Percentiles rank a stretch among this genome's conserved stretches.
Conservation (phyloP, 495 filamentous ascomycete species). For the Margaritispora aquatica region DNA sequence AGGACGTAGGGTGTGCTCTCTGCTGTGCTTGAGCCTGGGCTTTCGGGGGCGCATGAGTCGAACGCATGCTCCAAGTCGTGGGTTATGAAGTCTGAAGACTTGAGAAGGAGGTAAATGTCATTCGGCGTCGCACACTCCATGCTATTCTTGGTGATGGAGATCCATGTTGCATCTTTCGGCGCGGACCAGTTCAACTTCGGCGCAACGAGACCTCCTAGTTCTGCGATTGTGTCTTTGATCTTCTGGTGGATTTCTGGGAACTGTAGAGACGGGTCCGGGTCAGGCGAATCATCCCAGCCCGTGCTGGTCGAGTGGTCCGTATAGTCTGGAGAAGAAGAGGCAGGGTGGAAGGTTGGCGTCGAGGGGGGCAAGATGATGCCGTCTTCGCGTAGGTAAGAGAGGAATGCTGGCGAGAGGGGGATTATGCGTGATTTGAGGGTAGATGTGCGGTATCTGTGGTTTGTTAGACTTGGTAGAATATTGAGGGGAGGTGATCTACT, state of each 20-base stretch:
- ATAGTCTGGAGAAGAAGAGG: conserved; percentile 1
- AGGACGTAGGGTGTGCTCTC: conserved; percentile 54
- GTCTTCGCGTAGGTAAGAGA: conserved; percentile 85
- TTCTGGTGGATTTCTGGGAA: conserved; percentile 66
- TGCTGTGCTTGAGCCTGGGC: neutral
- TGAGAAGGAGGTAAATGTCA: conserved; percentile 89
- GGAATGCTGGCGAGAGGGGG: conserved; percentile 64
- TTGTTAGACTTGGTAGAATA: neutral
- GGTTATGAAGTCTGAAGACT: conserved; percentile 86
- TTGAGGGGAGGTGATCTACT: conserved; percentile 34
- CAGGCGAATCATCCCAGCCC: conserved; percentile 33
- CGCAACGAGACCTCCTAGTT: conserved; percentile 73
- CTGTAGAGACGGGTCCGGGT: conserved; percentile 33
- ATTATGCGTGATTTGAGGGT: conserved; percentile 82
- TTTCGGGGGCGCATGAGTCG: conserved; percentile 57
- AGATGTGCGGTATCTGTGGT: conserved; percentile 58
- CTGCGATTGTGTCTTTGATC: conserved; percentile 68
- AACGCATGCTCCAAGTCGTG: conserved; percentile 94
- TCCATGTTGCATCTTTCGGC: conserved; percentile 96
- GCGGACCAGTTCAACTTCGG: conserved; percentile 98
- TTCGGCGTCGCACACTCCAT: conserved; percentile 81
- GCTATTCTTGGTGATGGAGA: conserved; percentile 76
- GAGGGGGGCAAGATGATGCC: conserved; percentile 66
- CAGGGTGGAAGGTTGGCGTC: conserved; percentile 16
- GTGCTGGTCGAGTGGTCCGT: conserved; percentile 29